phyloP scores from a whole-genome alignment of 805 yeast genomes.

The Wickerhamiella occidentalis region DNA sequence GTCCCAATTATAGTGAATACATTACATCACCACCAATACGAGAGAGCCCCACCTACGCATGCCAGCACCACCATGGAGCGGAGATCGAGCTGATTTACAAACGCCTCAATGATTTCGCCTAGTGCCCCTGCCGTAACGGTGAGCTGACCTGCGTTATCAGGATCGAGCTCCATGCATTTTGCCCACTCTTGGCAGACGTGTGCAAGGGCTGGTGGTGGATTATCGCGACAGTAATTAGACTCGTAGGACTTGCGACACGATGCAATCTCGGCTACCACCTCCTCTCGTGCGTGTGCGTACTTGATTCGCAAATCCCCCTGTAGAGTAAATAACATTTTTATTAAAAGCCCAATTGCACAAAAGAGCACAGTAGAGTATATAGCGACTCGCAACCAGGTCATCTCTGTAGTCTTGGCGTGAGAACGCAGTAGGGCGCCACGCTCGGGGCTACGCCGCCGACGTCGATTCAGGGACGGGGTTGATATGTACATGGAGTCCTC shows the following conservation, averaged over 20 bases:
- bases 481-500: background rate
- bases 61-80: slow-evolving; percentile 19
- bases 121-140: slow-evolving; percentile 67
- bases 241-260: slow-evolving; percentile 5
- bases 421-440: background rate
- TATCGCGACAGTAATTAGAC: slow-evolving; percentile 1
- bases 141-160: slow-evolving; percentile 53
- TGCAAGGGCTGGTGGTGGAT: slow-evolving; percentile 53
- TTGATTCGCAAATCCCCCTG: background rate
- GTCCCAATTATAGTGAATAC: too few relatives aligned
- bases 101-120: slow-evolving; percentile 71
- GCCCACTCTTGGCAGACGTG: slow-evolving; percentile 60
- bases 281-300: background rate
- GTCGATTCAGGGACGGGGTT: background rate
- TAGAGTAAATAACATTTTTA: background rate
- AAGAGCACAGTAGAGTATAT: background rate
- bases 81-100: slow-evolving; percentile 51
- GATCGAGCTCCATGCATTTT: slow-evolving; percentile 71
- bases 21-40: background rate
- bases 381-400: slow-evolving; percentile 1
- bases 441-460: background rate
- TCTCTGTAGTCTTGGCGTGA: background rate
- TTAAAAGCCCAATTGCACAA: background rate
- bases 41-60: slow-evolving; percentile 8
- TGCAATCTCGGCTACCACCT: background rate